Conservation (phyloP, 306 rosid genomes). For the Canavalia ensiformis region DNA sequence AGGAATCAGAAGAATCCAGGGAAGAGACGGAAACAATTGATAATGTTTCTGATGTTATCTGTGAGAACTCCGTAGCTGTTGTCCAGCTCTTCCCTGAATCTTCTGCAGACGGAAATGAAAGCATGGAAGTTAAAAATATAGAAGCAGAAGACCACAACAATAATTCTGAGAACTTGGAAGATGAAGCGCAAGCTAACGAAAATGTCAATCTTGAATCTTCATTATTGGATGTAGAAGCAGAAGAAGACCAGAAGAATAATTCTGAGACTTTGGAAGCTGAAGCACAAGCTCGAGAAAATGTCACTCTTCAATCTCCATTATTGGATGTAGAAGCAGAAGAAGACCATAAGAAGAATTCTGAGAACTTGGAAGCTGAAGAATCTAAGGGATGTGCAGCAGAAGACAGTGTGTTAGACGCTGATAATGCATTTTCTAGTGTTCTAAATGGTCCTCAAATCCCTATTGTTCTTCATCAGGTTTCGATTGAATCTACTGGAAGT, state of each 20-base stretch:
- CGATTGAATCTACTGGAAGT: background rate
- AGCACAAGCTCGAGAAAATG: background rate
- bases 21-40: background rate
- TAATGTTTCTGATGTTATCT: constrained; percentile 10
- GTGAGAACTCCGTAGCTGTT: constrained; percentile 22
- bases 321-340: background rate
- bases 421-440: background rate
- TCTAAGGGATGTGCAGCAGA: background rate
- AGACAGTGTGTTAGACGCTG: background rate
- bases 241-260: background rate
- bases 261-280: constrained; percentile 18
- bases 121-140: background rate
- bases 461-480: background rate
- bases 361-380: constrained; percentile 22
- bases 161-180: constrained; percentile 10
- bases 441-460: background rate
- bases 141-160: background rate
- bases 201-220: constrained; percentile 18
- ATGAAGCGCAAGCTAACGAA: background rate
- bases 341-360: background rate
- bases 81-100: background rate
- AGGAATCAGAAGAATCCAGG: background rate
- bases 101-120: background rate
- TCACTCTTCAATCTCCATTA: constrained; percentile 18
- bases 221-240: background rate